Evolutionary conservation across 805 yeast genomes (phyloP), one percentile per base, ranked within the genome.

Genomic region (Nakazawaea pomicola): DNA sequence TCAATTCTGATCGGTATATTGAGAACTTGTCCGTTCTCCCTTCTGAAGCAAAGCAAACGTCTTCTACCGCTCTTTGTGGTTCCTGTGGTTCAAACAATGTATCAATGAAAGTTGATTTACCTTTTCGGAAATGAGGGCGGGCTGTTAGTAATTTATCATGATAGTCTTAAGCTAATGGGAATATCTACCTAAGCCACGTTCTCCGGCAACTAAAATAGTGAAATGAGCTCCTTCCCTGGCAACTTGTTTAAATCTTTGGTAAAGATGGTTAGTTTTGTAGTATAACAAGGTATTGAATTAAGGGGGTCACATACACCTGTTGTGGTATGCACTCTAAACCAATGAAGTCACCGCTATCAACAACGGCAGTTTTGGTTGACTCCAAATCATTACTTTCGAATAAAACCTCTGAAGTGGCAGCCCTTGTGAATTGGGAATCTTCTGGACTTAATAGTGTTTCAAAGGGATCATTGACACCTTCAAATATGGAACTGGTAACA

Each of bases 131-230:
- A n/a, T 12, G 24, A 16, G 43, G n/a, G n/a, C n/a, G n/a, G n/a
- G n/a, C n/a, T n/a, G n/a, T 33, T 40, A 40, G 35, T 40, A 24
- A 16, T 7, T 23, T 23, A 11, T 9, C 19, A 28, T n/a, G 23
- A 16, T 16, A 12, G 15, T n/a, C 6, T 12, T 18, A 4, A 30
- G 30, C 12, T 7, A 17, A 35, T 9, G 32, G 32, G 19, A n/a
- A 28, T 17, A 36, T 14, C 23, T 86, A 49, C 97, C 97, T 37
- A 87, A 66, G 6, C 96, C 96, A 36, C 89, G 77, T 60, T 88
- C 96, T 52, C 97, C 97, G 36, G 88, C 87, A 20, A 87, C 80
- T 86, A 87, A 81, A 48, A 85, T 49, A 28, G 89, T 85, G 66
- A 85, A 80, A 15, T 78, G 70, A 43, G 88, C 81, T 32, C 93